Evolutionary conservation across 1,284 basidiomycete genomes (phyloP), one percentile per base, ranked within the genome.

Genomic region (Trichosporon faecale): DNA sequence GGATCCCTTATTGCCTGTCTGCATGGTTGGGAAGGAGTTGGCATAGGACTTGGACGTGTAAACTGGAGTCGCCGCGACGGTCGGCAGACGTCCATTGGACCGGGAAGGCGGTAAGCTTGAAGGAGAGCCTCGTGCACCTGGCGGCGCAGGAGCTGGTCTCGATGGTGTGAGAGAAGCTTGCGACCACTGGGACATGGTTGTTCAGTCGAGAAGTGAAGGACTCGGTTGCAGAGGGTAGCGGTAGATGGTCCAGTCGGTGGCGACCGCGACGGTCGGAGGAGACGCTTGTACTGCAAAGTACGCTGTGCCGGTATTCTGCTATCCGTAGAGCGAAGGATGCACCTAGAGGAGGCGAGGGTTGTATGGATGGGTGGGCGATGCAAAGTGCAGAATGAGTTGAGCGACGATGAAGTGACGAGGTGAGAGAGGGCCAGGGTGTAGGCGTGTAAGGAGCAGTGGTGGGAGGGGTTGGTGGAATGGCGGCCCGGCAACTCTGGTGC

Each of bases 101-200:
- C 68, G 29, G 23, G 70, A 64, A 18, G 64, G 60, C 7, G 64
- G 60, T 3, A 64, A 60, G 46, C 64, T 70, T 3, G 66, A 68
- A 2, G 72, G 70, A 1, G 74, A 70, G 3, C 64, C 49, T 1
- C 69, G 64, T 0, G 69, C 68, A 21, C 70, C 70, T 7, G 80
- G 78, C 2, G 79, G 79, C 0, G 79, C 74, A 2, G 80, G 80
- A 4, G 78, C 79, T 4, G 79, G 77, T 8, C 80, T 75, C 4
- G 79, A 79, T 0, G 80, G 80, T 0, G 79, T 82, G 25, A 82
- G 76, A 5, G 76, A 77, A 16, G 76, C 65, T 74, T 76, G 76
- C 66, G 63, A 57, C 70, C 72, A 75, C 66, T 71, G 75, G 4
- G 79, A 70, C 79, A 80, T 80, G 64, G 21, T 57, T 11, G 25